These are phyloP conservation scores for Lyophyllum shimeji DNA, from an alignment of 768 basidiomycete genomes.

Conservation along the genomic window DNA sequence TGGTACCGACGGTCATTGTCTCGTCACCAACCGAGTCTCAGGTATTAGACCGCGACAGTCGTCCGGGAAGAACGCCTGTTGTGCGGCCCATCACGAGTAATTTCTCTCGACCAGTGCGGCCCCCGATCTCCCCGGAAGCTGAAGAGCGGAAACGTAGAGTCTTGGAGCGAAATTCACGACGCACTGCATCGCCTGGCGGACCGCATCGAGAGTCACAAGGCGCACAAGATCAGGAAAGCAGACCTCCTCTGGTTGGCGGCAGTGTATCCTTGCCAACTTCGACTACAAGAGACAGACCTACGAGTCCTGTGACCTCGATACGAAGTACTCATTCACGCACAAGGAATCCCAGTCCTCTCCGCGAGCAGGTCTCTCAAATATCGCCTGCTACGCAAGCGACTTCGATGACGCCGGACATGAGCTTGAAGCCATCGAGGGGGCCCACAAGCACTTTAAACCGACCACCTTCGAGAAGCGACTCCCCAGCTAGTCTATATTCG, in stretches of 20 bases:
- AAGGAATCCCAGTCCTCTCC: conserved; percentile 12
- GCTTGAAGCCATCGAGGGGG: conserved; percentile 9
- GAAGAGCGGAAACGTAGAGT: conserved; percentile 48
- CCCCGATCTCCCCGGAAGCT: conserved; percentile 33
- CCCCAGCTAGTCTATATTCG: conserved; percentile 52
- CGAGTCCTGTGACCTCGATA: not conserved
- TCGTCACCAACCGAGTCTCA: conserved; percentile 38
- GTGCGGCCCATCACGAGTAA: conserved; percentile 48
- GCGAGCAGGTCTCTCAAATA: conserved; percentile 1
- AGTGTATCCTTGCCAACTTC: not conserved
- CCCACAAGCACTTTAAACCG: conserved; percentile 22
- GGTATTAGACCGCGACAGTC: conserved; percentile 15
- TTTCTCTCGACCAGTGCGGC: conserved; percentile 64
- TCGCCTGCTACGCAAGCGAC: not conserved
- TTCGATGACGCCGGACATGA: conserved; percentile 1
- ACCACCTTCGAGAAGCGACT: conserved; percentile 35
- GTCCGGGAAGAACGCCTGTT: conserved; percentile 41
- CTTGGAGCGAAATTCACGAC: conserved; percentile 58
- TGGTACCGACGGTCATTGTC: conserved; percentile 54
- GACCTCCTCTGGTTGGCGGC: not conserved
- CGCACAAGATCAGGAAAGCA: not conserved
- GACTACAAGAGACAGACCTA: not conserved
- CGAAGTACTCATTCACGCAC: conserved; percentile 6
- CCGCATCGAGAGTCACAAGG: not conserved
- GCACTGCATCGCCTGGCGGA: conserved; percentile 30